phyloP scores from a whole-genome alignment of 192 early-diverging fungal genomes.

The Rhizophagus clarus region DNA sequence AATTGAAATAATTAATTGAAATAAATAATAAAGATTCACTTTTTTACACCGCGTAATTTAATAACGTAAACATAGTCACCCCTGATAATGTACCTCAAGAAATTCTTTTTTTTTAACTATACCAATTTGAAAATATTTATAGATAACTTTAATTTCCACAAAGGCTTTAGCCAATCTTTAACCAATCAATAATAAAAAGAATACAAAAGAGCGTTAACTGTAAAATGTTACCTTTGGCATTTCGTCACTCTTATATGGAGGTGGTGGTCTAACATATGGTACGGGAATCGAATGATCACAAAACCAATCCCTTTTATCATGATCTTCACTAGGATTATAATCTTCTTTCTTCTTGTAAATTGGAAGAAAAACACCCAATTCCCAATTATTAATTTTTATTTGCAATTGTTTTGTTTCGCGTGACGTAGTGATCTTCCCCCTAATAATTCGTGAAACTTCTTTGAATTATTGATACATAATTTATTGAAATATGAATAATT shows the following conservation, averaged over 20 bases:
- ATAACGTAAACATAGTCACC: no score
- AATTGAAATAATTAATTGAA: no score
- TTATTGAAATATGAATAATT: neutral
- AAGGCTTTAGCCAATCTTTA: no score
- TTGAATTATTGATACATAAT: neutral
- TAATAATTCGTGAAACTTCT: neutral
- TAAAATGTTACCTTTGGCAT: neutral
- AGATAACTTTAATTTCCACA: no score
- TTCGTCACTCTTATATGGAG: neutral
- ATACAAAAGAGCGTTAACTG: neutral
- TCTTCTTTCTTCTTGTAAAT: neutral
- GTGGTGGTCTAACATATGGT: slow-evolving; percentile 11
- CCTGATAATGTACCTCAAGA: no score
- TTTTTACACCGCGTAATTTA: no score
- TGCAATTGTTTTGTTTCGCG: slow-evolving; percentile 4
- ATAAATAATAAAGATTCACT: no score
- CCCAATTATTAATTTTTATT: slow-evolving; percentile 26
- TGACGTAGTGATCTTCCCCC: slow-evolving; percentile 14
- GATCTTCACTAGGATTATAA: neutral
- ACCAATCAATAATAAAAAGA: no score
- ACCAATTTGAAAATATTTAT: no score
- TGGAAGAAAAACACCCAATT: slow-evolving; percentile 17
- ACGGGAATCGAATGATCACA: neutral
- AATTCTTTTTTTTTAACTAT: no score
- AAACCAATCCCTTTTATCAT: slow-evolving; percentile 10